phyloP scores from a whole-genome alignment of 2,329 filamentous ascomycete genomes.

The Xylariaceae sp. region DNA sequence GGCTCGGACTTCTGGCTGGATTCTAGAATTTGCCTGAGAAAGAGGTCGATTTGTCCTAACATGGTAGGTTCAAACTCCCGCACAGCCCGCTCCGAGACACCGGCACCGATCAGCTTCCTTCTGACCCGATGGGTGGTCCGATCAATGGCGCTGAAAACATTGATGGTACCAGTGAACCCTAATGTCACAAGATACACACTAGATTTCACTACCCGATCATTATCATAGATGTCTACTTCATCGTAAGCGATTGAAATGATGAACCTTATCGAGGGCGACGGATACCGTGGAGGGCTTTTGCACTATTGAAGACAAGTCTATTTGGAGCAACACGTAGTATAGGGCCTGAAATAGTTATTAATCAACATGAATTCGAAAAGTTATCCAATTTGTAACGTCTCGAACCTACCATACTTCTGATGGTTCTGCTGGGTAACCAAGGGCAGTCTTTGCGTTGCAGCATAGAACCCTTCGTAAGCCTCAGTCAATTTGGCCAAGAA shows the following conservation, averaged over 20 bases:
- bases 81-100: slow-evolving; percentile 17
- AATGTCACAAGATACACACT: slow-evolving; percentile 16
- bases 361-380: too few relatives aligned
- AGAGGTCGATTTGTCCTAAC: slow-evolving; percentile 16
- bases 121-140: slow-evolving; percentile 11
- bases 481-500: slow-evolving; percentile 14
- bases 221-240: slow-evolving; percentile 19
- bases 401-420: slow-evolving; percentile 17
- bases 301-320: slow-evolving; percentile 16
- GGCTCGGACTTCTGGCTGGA: slow-evolving; percentile 4
- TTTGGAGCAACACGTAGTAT: slow-evolving; percentile 16
- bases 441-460: slow-evolving; percentile 9
- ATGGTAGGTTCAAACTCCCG: slow-evolving; percentile 18
- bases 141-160: slow-evolving; percentile 16
- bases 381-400: too few relatives aligned
- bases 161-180: slow-evolving; percentile 10
- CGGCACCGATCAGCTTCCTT: slow-evolving; percentile 15
- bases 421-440: slow-evolving; percentile 12
- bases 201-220: slow-evolving; percentile 17
- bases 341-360: too few relatives aligned
- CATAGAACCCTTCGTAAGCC: slow-evolving; percentile 15
- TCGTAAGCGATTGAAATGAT: slow-evolving; percentile 1
- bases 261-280: neutral
- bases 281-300: slow-evolving; percentile 15
- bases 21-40: slow-evolving; percentile 12